Evolutionary conservation across 2,329 filamentous ascomycete species (phyloP).

Genomic region (Colletotrichum spinosum): DNA sequence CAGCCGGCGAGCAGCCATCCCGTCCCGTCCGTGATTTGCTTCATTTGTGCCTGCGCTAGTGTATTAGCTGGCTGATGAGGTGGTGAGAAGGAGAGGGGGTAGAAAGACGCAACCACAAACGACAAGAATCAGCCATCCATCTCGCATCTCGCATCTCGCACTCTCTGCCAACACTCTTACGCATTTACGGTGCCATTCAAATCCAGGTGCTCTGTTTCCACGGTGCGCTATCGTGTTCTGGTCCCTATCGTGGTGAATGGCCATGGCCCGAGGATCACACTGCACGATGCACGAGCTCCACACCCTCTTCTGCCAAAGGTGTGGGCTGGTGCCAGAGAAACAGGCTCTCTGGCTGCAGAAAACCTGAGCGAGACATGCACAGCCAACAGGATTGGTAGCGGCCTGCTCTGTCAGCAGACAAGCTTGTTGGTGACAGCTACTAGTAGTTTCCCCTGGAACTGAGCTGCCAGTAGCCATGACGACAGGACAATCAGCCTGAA

Average conservation of each 20-base stretch:
- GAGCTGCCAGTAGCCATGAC: too few species aligned
- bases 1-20: neutral
- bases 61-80: neutral
- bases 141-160: neutral
- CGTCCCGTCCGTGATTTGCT: neutral
- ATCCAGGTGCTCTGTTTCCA: too few species aligned
- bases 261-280: neutral
- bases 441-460: too few species aligned
- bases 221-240: too few species aligned
- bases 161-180: too few species aligned
- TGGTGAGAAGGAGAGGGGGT: neutral
- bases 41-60: constrained; percentile 21
- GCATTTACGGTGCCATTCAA: too few species aligned
- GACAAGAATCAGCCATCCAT: neutral
- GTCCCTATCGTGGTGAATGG: too few species aligned
- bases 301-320: neutral
- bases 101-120: too few species aligned
- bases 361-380: constrained; percentile 22
- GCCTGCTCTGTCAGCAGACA: neutral
- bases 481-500: too few species aligned
- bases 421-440: neutral
- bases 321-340: constrained; percentile 7
- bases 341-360: constrained; percentile 23
- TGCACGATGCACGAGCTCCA: neutral
- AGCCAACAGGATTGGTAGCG: constrained; percentile 14